Evolutionary conservation across 108 stramenopile species (phyloP).

Genomic region (Schizochytrium sp.): DNA sequence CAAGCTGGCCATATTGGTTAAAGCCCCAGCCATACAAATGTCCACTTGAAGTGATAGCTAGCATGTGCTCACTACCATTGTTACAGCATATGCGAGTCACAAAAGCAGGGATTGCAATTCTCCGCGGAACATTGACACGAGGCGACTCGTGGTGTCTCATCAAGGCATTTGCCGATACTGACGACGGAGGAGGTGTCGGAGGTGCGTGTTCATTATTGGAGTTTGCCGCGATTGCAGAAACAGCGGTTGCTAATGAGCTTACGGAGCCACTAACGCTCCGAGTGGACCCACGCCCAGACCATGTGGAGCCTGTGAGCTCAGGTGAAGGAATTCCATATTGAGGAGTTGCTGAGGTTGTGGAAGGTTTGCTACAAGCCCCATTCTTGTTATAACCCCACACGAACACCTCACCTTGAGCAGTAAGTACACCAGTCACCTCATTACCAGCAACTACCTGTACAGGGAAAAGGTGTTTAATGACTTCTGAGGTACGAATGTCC

Average conservation of each 20-base stretch:
- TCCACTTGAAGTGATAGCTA: conserved; percentile 1
- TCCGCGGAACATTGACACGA: conserved; percentile 2
- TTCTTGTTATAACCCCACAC: conserved; percentile 59
- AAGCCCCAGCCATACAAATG: conserved; percentile 59
- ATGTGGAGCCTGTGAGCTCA: not conserved
- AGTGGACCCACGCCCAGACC: not conserved
- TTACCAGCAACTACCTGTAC: conserved; percentile 47
- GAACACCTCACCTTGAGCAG: conserved; percentile 20
- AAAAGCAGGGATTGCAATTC: conserved; percentile 2
- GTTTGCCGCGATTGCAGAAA: not conserved
- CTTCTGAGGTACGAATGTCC: conserved; percentile 10
- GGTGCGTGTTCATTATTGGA: not conserved
- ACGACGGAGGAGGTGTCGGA: not conserved
- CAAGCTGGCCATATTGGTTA: conserved; percentile 53
- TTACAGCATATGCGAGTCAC: conserved; percentile 41
- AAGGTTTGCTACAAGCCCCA: conserved; percentile 31
- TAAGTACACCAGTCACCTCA: conserved; percentile 36
- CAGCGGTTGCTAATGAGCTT: not conserved
- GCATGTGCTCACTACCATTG: conserved; percentile 55
- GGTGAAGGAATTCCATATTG: not conserved
- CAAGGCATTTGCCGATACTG: not conserved
- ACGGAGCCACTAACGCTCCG: not conserved
- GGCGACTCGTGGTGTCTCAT: not conserved
- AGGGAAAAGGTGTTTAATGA: not conserved
- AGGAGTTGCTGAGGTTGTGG: not conserved